Base-by-base conservation (phyloP, 225 moss, liverwort and hornwort species). In the Sphagnum tenellum region DNA sequence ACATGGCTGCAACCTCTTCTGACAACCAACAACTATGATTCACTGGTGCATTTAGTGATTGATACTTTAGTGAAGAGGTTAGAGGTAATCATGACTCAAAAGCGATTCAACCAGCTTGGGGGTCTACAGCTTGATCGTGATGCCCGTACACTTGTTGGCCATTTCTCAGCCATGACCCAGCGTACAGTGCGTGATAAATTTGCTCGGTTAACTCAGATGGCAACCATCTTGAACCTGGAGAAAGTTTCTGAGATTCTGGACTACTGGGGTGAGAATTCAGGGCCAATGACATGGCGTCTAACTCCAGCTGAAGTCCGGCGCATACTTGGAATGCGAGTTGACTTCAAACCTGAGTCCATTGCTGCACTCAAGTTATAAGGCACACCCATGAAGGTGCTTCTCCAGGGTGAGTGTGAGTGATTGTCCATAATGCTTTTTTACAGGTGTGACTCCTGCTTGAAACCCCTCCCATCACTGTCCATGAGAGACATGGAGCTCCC, bases 241-340 rank as follows among this genome's bases (percentile, higher is more conserved):
- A 90, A 86, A 69, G 89, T 90, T 3, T 84, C 89, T 9, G 94
- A 90, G 73, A 90, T 94, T 74, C 79, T 94, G 8, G 91, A 94
- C 55, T 94, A 91, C 62, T 94, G 91, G 94, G 94, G 94, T 51
- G 94, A 94, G 66, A 91, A 94, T 74, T 89, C 94, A 3, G 91
- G 91, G 3, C 87, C 94, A 5, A 89, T 91, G 74, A 94, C 94
- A 44, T 94, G 94, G 94, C 90, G 89, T 50, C 90, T 94, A 46
- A 91, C 94, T 63, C 85, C 87, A 12, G 74, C 81, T 12, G 91
- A 91, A 81, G 94, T 94, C 5, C 89, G 87, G 8, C 81, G 89
- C 29, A 91, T 91, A 12, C 85, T 94, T 56, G 77, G 83, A 63
- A 81, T 94, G n/a, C 76, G 91, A 59, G 80, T 91, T 45, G 94